phyloP scores from a whole-genome alignment of 805 yeast species.

The Phaffomyces thermotolerans region DNA sequence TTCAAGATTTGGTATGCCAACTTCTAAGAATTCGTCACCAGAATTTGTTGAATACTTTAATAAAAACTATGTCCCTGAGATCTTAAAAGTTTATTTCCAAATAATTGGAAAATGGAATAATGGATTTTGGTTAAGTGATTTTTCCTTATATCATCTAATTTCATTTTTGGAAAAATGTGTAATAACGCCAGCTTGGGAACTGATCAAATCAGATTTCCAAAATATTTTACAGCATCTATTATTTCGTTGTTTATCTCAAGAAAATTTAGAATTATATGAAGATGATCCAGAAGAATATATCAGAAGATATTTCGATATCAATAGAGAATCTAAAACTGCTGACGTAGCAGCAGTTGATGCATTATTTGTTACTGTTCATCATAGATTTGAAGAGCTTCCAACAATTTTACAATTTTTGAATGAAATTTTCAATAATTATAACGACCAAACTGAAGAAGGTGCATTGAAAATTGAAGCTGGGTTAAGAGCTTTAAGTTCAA shows the following conservation, averaged over 20 bases:
- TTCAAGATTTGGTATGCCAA: conserved; percentile 41
- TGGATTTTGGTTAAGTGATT: conserved; percentile 55
- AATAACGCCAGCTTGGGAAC: conserved; percentile 47
- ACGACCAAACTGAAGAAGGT: conserved; percentile 26
- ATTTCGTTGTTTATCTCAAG: conserved; percentile 71
- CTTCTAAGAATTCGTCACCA: conserved; percentile 31
- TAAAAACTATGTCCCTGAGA: conserved; percentile 57
- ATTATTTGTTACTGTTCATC: conserved; percentile 50
- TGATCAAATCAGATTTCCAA: conserved; percentile 57
- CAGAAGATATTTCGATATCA: conserved; percentile 59
- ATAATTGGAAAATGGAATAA: conserved; percentile 34
- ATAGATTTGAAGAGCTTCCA: conserved; percentile 49
- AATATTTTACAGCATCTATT: conserved; percentile 61
- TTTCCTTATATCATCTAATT: conserved; percentile 58
- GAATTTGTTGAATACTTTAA: conserved; percentile 52
- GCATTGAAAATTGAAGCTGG: conserved; percentile 78
- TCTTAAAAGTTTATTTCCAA: conserved; percentile 55
- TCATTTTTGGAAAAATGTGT: conserved; percentile 59
- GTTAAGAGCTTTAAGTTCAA: conserved; percentile 67
- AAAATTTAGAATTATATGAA: conserved; percentile 65
- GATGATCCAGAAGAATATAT: conserved; percentile 86
- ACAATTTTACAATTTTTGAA: conserved; percentile 51
- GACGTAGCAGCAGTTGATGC: conserved; percentile 78
- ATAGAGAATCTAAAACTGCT: conserved; percentile 58
- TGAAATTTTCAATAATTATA: conserved; percentile 33